Percentiles rank a stretch among this genome's conserved stretches.
These are phyloP conservation scores for Pelargonium fulgidum DNA, from an alignment of 441 rosid genomes.

Conservation along the genomic window DNA sequence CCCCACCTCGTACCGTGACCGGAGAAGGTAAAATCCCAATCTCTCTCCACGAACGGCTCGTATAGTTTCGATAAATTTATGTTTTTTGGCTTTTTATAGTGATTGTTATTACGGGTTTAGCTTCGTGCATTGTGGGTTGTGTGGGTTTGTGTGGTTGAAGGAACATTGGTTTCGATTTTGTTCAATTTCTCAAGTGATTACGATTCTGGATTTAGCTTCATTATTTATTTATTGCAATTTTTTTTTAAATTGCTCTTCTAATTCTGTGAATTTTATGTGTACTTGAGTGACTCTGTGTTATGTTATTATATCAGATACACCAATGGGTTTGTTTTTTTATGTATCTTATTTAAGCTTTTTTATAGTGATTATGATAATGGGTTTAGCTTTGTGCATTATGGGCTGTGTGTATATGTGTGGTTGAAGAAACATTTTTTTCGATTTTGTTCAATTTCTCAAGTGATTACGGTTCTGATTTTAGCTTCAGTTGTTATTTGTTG, in stretches of 20 bases:
- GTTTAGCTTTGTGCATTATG: too few species aligned
- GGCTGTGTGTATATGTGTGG: background rate
- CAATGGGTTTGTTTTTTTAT: too few species aligned
- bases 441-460: background rate
- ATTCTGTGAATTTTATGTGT: background rate
- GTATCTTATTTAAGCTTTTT: too few species aligned
- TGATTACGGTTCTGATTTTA: background rate
- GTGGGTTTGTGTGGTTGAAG: background rate
- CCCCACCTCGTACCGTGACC: constrained; percentile 80
- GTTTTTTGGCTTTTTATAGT: background rate
- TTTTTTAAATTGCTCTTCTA: background rate
- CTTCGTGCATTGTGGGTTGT: too few species aligned
- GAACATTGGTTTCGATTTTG: background rate
- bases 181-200: background rate
- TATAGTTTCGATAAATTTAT: background rate
- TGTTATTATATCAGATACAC: background rate
- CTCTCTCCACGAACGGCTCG: background rate
- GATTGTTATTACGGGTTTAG: background rate
- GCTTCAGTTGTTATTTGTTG: background rate
- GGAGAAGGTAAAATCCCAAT: constrained; percentile 50
- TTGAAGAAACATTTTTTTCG: background rate
- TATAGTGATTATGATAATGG: background rate
- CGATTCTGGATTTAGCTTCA: background rate
- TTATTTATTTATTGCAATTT: background rate
- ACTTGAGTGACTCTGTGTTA: background rate